phyloP scores from a whole-genome alignment of 2,329 filamentous ascomycete species.

The Alternaria angustiovoidea region DNA sequence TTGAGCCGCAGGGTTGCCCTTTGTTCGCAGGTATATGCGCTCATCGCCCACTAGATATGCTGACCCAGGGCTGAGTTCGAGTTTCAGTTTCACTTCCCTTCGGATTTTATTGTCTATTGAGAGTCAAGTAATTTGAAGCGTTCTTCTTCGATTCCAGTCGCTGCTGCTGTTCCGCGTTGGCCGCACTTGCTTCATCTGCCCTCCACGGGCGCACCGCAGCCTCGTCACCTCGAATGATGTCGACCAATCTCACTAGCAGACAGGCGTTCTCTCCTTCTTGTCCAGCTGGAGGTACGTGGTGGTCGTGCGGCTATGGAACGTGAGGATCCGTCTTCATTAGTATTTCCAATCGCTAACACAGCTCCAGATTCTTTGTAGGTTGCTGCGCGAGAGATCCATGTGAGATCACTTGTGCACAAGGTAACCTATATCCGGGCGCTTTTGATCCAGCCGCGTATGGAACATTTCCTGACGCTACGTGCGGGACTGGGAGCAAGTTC shows the following conservation, averaged over 20 bases:
- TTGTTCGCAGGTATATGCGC: slow-evolving; percentile 3
- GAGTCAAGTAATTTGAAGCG: background rate
- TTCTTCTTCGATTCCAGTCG: background rate
- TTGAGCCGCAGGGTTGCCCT: background rate
- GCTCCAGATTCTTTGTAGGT: slow-evolving; percentile 42
- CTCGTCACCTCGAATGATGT: slow-evolving; percentile 3
- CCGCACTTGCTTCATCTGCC: background rate
- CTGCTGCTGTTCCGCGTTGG: background rate
- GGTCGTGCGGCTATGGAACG: slow-evolving; percentile 43
- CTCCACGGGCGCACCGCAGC: background rate
- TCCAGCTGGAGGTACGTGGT: slow-evolving; percentile 46
- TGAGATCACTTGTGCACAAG: slow-evolving; percentile 43
- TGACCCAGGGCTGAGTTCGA: background rate
- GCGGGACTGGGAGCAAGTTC: slow-evolving; percentile 37
- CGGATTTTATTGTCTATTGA: background rate
- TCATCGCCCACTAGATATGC: background rate
- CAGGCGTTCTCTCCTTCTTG: slow-evolving; percentile 43
- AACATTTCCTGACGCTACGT: slow-evolving; percentile 42
- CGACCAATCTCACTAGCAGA: slow-evolving; percentile 9
- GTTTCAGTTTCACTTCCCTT: background rate
- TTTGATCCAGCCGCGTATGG: slow-evolving; percentile 45
- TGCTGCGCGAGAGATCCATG: slow-evolving; percentile 51
- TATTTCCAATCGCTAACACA: background rate
- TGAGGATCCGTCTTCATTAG: background rate
- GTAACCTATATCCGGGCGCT: slow-evolving; percentile 40